Base-by-base conservation (phyloP, 768 basidiomycete species). In the Boletus pseudopeckii region DNA sequence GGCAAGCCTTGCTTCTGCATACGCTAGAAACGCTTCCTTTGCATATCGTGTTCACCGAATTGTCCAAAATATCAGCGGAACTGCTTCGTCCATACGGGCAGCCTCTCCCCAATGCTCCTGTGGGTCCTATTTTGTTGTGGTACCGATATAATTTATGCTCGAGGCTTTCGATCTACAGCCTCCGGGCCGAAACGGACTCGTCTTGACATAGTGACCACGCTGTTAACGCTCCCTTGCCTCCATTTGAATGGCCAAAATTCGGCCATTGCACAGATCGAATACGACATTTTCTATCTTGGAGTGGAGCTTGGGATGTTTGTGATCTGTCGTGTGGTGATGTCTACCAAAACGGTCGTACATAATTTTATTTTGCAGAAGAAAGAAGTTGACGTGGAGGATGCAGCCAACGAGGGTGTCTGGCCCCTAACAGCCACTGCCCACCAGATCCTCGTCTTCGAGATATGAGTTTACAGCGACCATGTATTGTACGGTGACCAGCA, bases 201-300 rank as follows among this genome's bases (percentile, higher is more conserved):
- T 26, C 65, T 70, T 28, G 62, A 71, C 48, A 68, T 71, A 30
- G 53, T 46, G 28, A 60, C 61, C 15, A 54, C 61, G 15, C 42
- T 72, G 32, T 47, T 70, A 22, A 47, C 55, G 1, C 65, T 72
- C 32, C 66, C 67, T 38, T 14, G 55, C 15, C 58, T 72, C 33
- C 67, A 71, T 38, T 52, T 48, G 37, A 42, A 57, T n/a, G 33
- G 26, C 1, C 45, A 48, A 46, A 40, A n/a, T 44, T 45, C 45
- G 9, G 45, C 20, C 7, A 36, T 33, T 24, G 59, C 54, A 5
- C 58, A 58, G 24, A 22, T 71, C 18, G 43, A 62, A 33, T 72
- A 70, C 32, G 71, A 71, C 39, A 64, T 71, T 9, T 57, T 64
- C 42, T 71, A 65, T 52, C 65, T 71, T 18, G 71, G 71, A 24